Base-by-base conservation (phyloP, 495 filamentous ascomycete genomes). In the Margaritispora aquatica region DNA sequence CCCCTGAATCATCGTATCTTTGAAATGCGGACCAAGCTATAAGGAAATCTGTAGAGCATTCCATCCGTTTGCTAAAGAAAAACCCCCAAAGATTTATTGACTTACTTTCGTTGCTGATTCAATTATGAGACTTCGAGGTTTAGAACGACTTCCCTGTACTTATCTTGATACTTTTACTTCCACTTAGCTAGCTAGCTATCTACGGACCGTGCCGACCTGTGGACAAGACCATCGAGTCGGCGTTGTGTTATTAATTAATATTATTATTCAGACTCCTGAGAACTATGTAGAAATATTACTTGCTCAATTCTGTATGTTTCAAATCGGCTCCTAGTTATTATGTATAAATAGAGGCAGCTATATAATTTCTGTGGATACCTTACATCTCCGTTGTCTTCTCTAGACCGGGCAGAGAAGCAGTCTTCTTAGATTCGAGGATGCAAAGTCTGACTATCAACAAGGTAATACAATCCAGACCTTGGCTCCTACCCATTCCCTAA, bases 311-410 rank as follows among this genome's bases (percentile, higher is more conserved):
- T 51, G 41, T 57, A 54, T 49, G 31, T 64, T 54, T n/a, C n/a
- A n/a, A n/a, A n/a, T n/a, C n/a, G n/a, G n/a, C n/a, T n/a, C n/a
- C n/a, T n/a, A n/a, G n/a, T n/a, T n/a, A n/a, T n/a, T n/a, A n/a
- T n/a, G 55, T 47, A 59, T 49, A 56, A 59, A 59, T 36, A 38
- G 49, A 58, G 34, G 50, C 51, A 55, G 57, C 55, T 61, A 61
- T 62, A 34, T 59, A 41, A 52, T 24, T 60, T 52, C 38, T 26
- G 51, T 62, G 51, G 55, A 55, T 59, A n/a, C n/a, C n/a, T n/a
- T n/a, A n/a, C n/a, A n/a, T n/a, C n/a, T n/a, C n/a, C n/a, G n/a
- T 13, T 51, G 49, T 47, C 21, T 36, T 58, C 52, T 48, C 36
- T 61, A 36, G 34, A 47, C 9, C 17, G 48, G 36, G 46, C 50